phyloP scores from a whole-genome alignment of 2,329 filamentous ascomycete genomes.

The Cryphonectria parasitica region DNA sequence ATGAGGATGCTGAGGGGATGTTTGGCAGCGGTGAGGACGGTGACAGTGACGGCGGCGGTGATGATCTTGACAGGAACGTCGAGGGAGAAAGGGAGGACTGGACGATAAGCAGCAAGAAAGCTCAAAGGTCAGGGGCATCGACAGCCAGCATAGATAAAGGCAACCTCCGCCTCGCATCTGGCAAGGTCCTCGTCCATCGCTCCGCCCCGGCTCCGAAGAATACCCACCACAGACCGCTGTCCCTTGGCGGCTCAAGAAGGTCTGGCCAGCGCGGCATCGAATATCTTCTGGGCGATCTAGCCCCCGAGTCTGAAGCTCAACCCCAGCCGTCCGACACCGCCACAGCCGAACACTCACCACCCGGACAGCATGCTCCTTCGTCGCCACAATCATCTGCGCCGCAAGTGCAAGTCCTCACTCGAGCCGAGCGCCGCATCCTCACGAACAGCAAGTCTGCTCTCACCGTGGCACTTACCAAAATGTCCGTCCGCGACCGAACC shows the following conservation, averaged over 20 bases:
- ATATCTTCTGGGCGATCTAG: not conserved
- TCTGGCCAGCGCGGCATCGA: not conserved
- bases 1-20: constrained; percentile 34
- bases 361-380: not conserved
- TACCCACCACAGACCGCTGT: constrained; percentile 15
- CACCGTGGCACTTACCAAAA: constrained; percentile 3
- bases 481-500: constrained; percentile 36
- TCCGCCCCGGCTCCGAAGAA: constrained; percentile 23
- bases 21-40: constrained; percentile 7
- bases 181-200: constrained; percentile 40
- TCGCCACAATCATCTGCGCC: not conserved
- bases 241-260: constrained; percentile 3
- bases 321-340: not conserved
- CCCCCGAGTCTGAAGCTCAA: not conserved
- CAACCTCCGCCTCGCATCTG: constrained; percentile 40
- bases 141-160: not conserved
- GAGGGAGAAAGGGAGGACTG: not conserved
- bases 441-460: constrained; percentile 7
- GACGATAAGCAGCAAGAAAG: not conserved
- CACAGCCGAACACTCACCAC: not conserved
- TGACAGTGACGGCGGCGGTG: constrained; percentile 1
- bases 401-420: constrained; percentile 1
- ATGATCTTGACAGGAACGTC: not conserved
- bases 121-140: not conserved
- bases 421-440: constrained; percentile 17